Evolutionary conservation across 2,329 filamentous ascomycete genomes (phyloP), one percentile per base, ranked within the genome.

Genomic region (Clonostachys chloroleuca): DNA sequence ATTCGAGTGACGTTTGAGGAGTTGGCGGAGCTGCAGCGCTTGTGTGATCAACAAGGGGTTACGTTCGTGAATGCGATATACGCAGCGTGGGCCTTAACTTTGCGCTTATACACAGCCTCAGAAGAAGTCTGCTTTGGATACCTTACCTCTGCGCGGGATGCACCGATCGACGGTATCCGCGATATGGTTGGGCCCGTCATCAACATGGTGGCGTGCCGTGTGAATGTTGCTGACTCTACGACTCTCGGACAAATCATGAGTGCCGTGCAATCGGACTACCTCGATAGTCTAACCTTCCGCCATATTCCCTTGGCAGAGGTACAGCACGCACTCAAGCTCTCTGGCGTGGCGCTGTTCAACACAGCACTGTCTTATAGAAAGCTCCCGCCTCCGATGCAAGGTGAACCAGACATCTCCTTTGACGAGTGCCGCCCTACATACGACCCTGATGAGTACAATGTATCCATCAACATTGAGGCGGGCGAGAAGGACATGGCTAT

Each of bases 161-260:
- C 72, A 1, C 69, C 73, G 0, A 63, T 81, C 3, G 58, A 65
- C 2, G 67, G 69, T 3, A 72, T 80, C 13, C 62, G 69, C 3
- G 63, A 75, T 2, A 67, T 74, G 3, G 65, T 77, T 10, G 78
- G 78, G 0, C 65, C 69, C 24, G 78, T 81, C 40, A 77, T 81
- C 54, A 80, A 78, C 51, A 80, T 80, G 72, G 66, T 81, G 4
- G 70, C 75, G 36, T 79, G 73, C 48, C 69, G 73, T n/a, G 62
- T 77, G 7, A 57, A 62, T 48, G 50, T 73, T 57, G 24, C 44
- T n/a, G 20, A 43, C 12, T 18, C 34, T 14, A 45, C 43, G n/a
- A 43, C 34, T 14, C 50, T 61, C 37, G 49, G 57, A 50, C 45
- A 65, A 40, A 50, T 65, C 1, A 59, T 78, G 16, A 49, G 54